Percentiles rank a stretch among this genome's conserved stretches.
Evolutionary conservation across 108 stramenopile species (phyloP).

Genomic region (Nannochloropsis granulata): DNA sequence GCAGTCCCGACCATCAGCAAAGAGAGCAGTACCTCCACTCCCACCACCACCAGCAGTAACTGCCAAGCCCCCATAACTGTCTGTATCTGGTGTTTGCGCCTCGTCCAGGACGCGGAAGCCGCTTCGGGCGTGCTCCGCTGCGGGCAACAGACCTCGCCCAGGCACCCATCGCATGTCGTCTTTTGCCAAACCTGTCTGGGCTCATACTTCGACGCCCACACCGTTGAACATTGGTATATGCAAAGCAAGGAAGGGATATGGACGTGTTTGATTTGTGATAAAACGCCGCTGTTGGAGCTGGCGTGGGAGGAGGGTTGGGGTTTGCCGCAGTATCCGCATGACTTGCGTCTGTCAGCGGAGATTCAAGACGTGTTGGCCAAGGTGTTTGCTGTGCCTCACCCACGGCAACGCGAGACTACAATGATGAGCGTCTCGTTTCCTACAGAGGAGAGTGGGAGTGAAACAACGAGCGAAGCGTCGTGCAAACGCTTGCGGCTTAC

Average conservation of each 20-base stretch:
- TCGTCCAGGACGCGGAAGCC: not conserved
- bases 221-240: not conserved
- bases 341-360: not conserved
- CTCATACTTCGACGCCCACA: not conserved
- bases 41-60: too few species aligned
- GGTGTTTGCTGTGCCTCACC: not conserved
- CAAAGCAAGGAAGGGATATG: not conserved
- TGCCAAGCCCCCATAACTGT: not conserved
- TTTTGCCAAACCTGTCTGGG: not conserved
- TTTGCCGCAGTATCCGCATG: not conserved
- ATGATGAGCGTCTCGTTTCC: too few species aligned
- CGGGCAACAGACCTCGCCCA: not conserved
- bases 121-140: not conserved
- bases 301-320: not conserved
- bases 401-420: not conserved
- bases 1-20: too few species aligned
- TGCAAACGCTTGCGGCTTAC: too few species aligned
- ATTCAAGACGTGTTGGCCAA: not conserved
- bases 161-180: not conserved
- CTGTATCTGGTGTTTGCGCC: not conserved
- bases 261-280: not conserved
- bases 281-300: not conserved
- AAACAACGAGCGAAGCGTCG: too few species aligned
- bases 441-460: too few species aligned
- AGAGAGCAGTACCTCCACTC: too few species aligned